Evolutionary conservation across 1,284 basidiomycete genomes (phyloP).

Genomic region (Irpex sp.): DNA sequence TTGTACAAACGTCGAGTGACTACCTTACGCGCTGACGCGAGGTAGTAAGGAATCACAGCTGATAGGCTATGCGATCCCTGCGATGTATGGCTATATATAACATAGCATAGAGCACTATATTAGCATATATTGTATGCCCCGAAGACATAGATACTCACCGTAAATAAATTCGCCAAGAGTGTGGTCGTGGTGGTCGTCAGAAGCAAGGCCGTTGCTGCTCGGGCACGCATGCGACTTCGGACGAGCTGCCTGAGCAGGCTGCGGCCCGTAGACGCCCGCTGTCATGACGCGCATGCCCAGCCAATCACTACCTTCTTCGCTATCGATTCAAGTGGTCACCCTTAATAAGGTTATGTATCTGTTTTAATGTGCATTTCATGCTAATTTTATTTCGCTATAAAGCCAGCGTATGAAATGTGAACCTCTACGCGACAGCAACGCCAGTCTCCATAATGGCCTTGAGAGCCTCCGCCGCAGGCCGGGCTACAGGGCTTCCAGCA

Average conservation of each 20-base stretch:
- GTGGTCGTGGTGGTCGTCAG: background rate
- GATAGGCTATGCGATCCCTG: slow-evolving; percentile 1
- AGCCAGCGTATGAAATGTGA: background rate
- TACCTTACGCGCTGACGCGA: background rate
- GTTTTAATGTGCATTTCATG: too few species aligned
- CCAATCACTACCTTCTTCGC: too few species aligned
- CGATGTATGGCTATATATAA: background rate
- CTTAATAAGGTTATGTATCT: too few species aligned
- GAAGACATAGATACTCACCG: background rate
- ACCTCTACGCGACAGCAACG: slow-evolving; percentile 12
- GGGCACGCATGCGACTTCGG: background rate
- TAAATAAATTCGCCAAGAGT: background rate
- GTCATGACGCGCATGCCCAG: background rate
- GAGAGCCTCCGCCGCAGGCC: slow-evolving; percentile 43
- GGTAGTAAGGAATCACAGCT: background rate
- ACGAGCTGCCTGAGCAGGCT: background rate
- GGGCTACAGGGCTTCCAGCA: slow-evolving; percentile 31
- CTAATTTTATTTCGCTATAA: background rate
- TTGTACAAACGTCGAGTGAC: background rate
- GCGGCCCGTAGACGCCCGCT: background rate
- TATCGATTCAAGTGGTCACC: too few species aligned
- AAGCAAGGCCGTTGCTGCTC: background rate
- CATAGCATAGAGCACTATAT: background rate
- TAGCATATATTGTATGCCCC: background rate
- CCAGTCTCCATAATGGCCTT: slow-evolving; percentile 34